Percentiles rank a stretch among this genome's conserved stretches.
Evolutionary conservation across 345 rosid genomes (phyloP).

Genomic region (Pugionium cornutum): DNA sequence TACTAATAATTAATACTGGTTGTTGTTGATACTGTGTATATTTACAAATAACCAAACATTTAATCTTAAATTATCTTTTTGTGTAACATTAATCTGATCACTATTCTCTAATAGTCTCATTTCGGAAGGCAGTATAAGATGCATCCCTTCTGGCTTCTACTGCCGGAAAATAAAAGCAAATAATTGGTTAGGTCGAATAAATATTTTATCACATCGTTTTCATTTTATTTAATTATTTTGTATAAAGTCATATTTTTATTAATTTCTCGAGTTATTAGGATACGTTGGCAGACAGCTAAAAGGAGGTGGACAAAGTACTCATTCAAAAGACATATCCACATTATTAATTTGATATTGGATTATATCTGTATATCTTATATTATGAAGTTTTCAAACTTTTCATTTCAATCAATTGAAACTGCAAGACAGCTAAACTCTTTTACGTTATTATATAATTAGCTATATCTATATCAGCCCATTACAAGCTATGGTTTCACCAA

Average conservation of each 20-base stretch:
- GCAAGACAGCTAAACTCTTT: constrained; percentile 23
- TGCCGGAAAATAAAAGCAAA: background rate
- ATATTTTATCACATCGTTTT: constrained; percentile 25
- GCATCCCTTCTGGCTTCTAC: no score
- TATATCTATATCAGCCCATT: constrained; percentile 9
- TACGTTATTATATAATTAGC: background rate
- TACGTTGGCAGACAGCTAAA: constrained; percentile 46
- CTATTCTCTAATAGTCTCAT: no score
- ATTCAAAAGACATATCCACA: constrained; percentile 18
- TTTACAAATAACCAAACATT: no score
- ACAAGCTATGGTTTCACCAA: constrained; percentile 2
- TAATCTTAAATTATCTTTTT: no score
- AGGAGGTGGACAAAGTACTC: constrained; percentile 25
- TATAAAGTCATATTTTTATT: background rate
- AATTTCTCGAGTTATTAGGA: constrained; percentile 31
- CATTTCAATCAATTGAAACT: constrained; percentile 13
- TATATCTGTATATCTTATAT: constrained; percentile 12
- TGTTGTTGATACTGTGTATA: no score
- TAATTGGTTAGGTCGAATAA: background rate
- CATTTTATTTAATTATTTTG: constrained; percentile 17
- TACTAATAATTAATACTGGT: no score
- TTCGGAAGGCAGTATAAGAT: background rate
- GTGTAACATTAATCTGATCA: no score
- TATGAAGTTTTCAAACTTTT: constrained; percentile 10
- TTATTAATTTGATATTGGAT: constrained; percentile 25